Evolutionary conservation across 2,329 filamentous ascomycete species (phyloP), one percentile per base, ranked within the genome.

Genomic region (Penicillium janthinellum): DNA sequence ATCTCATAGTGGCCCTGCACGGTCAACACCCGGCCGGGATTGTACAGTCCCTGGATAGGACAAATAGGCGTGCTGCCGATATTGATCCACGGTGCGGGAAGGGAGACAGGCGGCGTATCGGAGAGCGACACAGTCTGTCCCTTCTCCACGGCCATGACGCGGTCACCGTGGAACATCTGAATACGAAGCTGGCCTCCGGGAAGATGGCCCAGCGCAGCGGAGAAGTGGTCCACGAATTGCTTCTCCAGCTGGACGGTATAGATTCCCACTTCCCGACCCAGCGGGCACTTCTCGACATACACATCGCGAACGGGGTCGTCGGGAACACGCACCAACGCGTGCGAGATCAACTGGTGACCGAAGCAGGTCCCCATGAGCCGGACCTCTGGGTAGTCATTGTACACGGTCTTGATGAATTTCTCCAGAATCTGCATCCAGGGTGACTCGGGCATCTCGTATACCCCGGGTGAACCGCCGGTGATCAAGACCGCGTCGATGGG

Each of bases 341-440:
- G 65, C 11, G 65, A 64, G 39, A 74, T 66, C 14, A 73, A 58
- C 59, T 74, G 72, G 50, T 74, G 72, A 0, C 72, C 73, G 61
- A 74, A 76, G 54, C 73, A 76, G 2, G 73, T 73, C 8, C 73
- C 73, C 49, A 75, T 69, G 6, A 75, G 60, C 15, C 69, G 70
- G 4, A 76, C 72, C 22, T 69, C 42, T 2, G 73, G 69, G 51
- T 70, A 73, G 0, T 67, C 38, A 0, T 45, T 53, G 55, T 69
- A 74, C 0, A 75, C 68, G 0, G 48, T 67, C 6, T 64, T 62
- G 22, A 76, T 60, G 28, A 70, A 76, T 1, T 57, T 50, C 45
- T 69, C 63, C 1, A 76, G 53, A 0, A 64, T 38, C 25, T 65
- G 42, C 42, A 76, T 72, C 73, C 73, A 76, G 0, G 70, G 67